Conservation (phyloP, 352 stramenopile genomes). For the Globisporangium acanthophoron region DNA sequence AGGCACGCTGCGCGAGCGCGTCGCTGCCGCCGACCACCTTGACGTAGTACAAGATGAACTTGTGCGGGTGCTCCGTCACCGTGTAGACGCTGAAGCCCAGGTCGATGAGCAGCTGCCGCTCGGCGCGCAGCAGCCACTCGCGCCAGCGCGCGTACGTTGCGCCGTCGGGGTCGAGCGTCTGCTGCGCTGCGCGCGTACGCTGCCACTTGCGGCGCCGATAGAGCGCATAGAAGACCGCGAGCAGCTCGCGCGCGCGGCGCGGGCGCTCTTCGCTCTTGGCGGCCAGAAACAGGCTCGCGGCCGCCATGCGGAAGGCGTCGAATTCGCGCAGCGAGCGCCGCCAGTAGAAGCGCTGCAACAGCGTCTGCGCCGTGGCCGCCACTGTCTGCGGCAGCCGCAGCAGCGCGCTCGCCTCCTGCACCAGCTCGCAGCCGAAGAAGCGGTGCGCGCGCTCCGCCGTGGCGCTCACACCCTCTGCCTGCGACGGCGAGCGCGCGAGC, state of each 20-base stretch:
- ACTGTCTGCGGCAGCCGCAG: slow-evolving; percentile 86
- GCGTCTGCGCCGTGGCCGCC: slow-evolving; percentile 87
- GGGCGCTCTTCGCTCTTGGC: slow-evolving; percentile 88
- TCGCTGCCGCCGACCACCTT: slow-evolving; percentile 78
- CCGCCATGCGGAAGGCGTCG: slow-evolving; percentile 86
- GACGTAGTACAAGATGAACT: slow-evolving; percentile 93
- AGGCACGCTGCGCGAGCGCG: slow-evolving; percentile 75
- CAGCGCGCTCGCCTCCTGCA: slow-evolving; percentile 86
- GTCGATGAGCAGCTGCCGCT: slow-evolving; percentile 89
- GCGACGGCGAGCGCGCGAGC: slow-evolving; percentile 45
- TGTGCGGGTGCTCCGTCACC: slow-evolving; percentile 90
- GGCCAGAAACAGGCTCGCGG: slow-evolving; percentile 86
- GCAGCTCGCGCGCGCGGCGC: slow-evolving; percentile 71
- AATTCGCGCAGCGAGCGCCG: slow-evolving; percentile 81
- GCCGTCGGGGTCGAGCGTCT: slow-evolving; percentile 67
- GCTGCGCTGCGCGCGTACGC: slow-evolving; percentile 34
- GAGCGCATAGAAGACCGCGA: slow-evolving; percentile 88
- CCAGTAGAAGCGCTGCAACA: slow-evolving; percentile 90
- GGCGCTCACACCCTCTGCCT: slow-evolving; percentile 28
- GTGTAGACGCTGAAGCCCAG: slow-evolving; percentile 92
- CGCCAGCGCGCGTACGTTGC: slow-evolving; percentile 64
- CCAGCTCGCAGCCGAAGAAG: slow-evolving; percentile 87
- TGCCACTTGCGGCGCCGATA: slow-evolving; percentile 62
- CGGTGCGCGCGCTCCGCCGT: slow-evolving; percentile 50
- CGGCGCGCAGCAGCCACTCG: slow-evolving; percentile 84